phyloP scores from a whole-genome alignment of 2,329 filamentous ascomycete species.

The Piedraia hortae region DNA sequence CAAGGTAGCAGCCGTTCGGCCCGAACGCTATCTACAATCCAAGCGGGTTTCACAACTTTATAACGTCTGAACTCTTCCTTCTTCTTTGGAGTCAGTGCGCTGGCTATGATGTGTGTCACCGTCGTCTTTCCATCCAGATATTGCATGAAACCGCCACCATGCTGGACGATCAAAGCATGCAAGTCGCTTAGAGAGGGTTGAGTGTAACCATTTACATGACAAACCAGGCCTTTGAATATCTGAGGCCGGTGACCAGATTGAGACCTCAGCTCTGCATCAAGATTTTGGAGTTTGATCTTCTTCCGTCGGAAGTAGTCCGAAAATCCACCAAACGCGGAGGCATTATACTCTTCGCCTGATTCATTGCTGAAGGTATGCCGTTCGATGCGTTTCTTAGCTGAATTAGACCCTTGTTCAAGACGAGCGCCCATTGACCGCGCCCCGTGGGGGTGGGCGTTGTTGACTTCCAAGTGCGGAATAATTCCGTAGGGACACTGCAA shows the following conservation, averaged over 20 bases:
- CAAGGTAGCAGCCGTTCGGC: conserved; percentile 64
- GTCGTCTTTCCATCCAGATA: conserved; percentile 86
- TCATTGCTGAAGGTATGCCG: conserved; percentile 52
- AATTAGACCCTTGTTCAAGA: conserved; percentile 29
- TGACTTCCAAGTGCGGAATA: no score
- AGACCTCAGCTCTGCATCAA: conserved; percentile 56
- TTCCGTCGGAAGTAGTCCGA: conserved; percentile 81
- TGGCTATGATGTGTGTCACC: conserved; percentile 70
- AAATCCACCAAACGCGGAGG: conserved; percentile 69
- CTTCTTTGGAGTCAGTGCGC: conserved; percentile 75
- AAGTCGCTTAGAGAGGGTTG: conserved; percentile 78
- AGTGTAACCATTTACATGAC: conserved; percentile 85
- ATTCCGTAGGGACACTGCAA: no score
- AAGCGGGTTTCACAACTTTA: conserved; percentile 77
- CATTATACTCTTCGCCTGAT: conserved; percentile 64
- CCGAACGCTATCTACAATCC: conserved; percentile 71
- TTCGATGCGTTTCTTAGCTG: conserved; percentile 35
- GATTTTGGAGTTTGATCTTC: conserved; percentile 89
- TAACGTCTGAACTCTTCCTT: conserved; percentile 65
- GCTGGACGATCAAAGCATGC: conserved; percentile 60
- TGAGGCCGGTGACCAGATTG: conserved; percentile 41
- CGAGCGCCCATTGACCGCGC: conserved; percentile 37
- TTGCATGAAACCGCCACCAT: conserved; percentile 87
- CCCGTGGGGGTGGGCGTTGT: no score
- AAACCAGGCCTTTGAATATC: conserved; percentile 77